Percentiles rank a stretch among this genome's conserved stretches.
phyloP scores from a whole-genome alignment of 148 eudicot species.

The Hydrangea macrophylla region DNA sequence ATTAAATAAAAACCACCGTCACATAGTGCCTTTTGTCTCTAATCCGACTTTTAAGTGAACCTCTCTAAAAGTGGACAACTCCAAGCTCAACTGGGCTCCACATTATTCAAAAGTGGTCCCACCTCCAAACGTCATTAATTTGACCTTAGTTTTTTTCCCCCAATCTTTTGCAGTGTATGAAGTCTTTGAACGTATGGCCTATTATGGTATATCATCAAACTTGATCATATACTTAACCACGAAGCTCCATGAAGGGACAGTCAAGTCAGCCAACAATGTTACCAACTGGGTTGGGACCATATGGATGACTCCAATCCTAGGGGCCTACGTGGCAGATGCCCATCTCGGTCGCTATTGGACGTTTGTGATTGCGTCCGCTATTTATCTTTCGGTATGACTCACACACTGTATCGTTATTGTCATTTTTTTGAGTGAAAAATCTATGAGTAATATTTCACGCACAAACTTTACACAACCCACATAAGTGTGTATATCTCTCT shows the following conservation, averaged over 20 bases:
- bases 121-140: too few species aligned
- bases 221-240: constrained; percentile 70
- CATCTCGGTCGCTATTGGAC: constrained; percentile 85
- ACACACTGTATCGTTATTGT: neutral
- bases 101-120: too few species aligned
- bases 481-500: too few species aligned
- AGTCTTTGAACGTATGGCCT: constrained; percentile 84
- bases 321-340: constrained; percentile 85
- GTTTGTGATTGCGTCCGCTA: constrained; percentile 52
- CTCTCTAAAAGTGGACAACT: too few species aligned
- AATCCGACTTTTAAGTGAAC: too few species aligned
- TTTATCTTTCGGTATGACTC: constrained; percentile 52
- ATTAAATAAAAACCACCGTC: too few species aligned
- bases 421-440: too few species aligned
- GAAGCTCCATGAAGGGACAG: constrained; percentile 76
- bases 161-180: constrained; percentile 59
- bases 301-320: constrained; percentile 84
- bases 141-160: neutral
- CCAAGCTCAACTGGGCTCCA: too few species aligned
- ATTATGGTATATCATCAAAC: constrained; percentile 77
- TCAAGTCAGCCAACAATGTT: constrained; percentile 62
- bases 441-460: too few species aligned
- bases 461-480: too few species aligned
- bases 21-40: too few species aligned
- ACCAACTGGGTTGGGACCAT: constrained; percentile 85